A percentile compares a stretch with the other conserved stretches of the same genome.
These are phyloP conservation scores for Ceratocystis albifundus DNA, from an alignment of 2,329 filamentous ascomycete species.

Conservation along the genomic window DNA sequence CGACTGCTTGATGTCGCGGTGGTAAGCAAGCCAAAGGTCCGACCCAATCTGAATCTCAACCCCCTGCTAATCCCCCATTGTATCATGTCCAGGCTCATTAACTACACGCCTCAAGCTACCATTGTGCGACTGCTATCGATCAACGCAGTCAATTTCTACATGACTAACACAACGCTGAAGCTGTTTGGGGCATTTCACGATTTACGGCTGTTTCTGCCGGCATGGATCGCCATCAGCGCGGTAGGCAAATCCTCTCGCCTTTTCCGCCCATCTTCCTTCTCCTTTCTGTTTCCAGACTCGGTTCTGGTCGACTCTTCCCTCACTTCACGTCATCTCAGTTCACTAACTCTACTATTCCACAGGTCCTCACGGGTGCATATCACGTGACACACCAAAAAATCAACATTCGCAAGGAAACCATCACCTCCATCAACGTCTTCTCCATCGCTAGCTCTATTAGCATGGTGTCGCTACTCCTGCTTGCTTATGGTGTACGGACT, in stretches of 20 bases:
- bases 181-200: constrained; percentile 59
- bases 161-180: constrained; percentile 60
- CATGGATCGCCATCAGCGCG: constrained; percentile 67
- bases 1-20: constrained; percentile 74
- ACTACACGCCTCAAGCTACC: constrained; percentile 71
- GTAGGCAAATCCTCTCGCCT: constrained; percentile 34
- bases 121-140: constrained; percentile 68
- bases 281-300: too few relatives aligned
- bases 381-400: constrained; percentile 68
- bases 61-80: neutral
- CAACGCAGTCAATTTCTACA: constrained; percentile 61
- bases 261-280: neutral
- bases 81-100: constrained; percentile 52
- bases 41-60: constrained; percentile 21
- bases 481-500: constrained; percentile 51
- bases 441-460: constrained; percentile 65
- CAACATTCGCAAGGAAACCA: constrained; percentile 68
- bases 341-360: constrained; percentile 10
- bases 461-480: constrained; percentile 56
- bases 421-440: constrained; percentile 65
- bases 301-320: too few relatives aligned
- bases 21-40: constrained; percentile 39
- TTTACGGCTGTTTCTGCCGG: constrained; percentile 58
- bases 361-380: constrained; percentile 64
- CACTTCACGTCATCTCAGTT: neutral